Evolutionary conservation across 192 early-diverging fungal genomes (phyloP), one percentile per base, ranked within the genome.

Genomic region (Spinellus fusiger): DNA sequence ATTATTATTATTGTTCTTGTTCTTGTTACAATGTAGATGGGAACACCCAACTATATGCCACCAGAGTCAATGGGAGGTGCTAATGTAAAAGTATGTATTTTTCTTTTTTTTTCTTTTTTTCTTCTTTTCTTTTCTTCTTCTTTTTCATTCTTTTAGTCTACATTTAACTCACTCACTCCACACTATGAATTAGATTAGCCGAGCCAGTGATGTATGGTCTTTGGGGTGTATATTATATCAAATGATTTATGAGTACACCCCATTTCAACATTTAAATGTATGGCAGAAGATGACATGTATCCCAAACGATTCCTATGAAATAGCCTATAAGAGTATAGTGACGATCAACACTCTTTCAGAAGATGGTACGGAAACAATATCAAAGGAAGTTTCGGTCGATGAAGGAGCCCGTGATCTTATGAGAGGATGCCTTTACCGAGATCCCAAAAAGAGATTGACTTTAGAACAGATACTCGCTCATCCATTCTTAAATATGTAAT

Each of bases 21-120:
- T 25, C 52, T 58, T 56, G 28, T 31, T 44, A 10, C 54, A 8
- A 2, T 40, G 4, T 31, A 78, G 62, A 74, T 86, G 20, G 96
- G 96, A 2, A 98, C 96, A 0, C 76, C 91, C 7, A 95, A 95
- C 59, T 98, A 97, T 69, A 98, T 98, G 94, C 83, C 93, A 1
- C 96, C 96, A 0, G 96, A 98, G 69, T 84, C 92, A 6, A n/a
- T n/a, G n/a, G n/a, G n/a, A n/a, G n/a, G 35, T 37, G 35, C 13
- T 37, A 13, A 37, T 37, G 13, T 37, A 5, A 9, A 5, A 37
- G 13, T 37, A 37, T 37, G 13, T 13, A 37, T 37, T 9, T 37
- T 9, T 37, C 5, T 37, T 9, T 37, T 9, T 37, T 37, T 37
- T 13, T 9, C 18, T 44, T 44, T 2, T 44, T 10, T 12, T 6